Evolutionary conservation across 177 flowering plant species (phyloP).

Genomic region (Vitis hybrid): DNA sequence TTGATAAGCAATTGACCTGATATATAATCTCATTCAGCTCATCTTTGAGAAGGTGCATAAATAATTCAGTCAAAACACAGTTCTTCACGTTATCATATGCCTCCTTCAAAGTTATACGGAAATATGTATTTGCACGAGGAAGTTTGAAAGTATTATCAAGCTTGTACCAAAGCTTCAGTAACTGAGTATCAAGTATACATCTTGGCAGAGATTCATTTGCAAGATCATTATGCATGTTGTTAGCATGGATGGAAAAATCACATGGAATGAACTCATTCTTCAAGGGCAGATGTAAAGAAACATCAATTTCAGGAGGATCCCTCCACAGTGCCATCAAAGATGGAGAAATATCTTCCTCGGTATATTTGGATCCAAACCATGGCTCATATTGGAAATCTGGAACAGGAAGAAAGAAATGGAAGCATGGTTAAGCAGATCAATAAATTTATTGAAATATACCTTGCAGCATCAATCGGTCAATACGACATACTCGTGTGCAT

Average conservation of each 20-base stretch:
- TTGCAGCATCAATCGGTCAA: too few relatives aligned
- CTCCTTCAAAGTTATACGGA: conserved; percentile 76
- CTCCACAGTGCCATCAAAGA: conserved; percentile 69
- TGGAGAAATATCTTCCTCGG: conserved; percentile 71
- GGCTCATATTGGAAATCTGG: conserved; percentile 76
- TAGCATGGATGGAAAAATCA: conserved; percentile 74
- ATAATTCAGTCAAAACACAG: conserved; percentile 80
- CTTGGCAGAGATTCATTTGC: conserved; percentile 41
- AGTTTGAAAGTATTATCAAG: conserved; percentile 74
- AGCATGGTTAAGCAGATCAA: background rate
- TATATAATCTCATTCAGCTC: conserved; percentile 88
- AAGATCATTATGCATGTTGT: conserved; percentile 18
- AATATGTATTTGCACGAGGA: conserved; percentile 95
- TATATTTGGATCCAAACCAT: conserved; percentile 87
- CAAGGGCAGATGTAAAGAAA: conserved; percentile 68
- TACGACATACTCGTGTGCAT: too few relatives aligned
- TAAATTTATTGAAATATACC: too few relatives aligned
- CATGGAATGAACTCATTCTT: conserved; percentile 88
- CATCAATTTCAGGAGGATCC: conserved; percentile 70
- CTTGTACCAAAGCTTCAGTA: conserved; percentile 92
- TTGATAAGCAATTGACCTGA: conserved; percentile 54
- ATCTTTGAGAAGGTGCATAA: conserved; percentile 81
- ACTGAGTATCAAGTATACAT: conserved; percentile 77
- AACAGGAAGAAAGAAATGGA: conserved; percentile 13
- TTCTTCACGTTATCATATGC: conserved; percentile 53